Conservation (phyloP, 345 rosid genomes). For the Aurinia saxatilis region DNA sequence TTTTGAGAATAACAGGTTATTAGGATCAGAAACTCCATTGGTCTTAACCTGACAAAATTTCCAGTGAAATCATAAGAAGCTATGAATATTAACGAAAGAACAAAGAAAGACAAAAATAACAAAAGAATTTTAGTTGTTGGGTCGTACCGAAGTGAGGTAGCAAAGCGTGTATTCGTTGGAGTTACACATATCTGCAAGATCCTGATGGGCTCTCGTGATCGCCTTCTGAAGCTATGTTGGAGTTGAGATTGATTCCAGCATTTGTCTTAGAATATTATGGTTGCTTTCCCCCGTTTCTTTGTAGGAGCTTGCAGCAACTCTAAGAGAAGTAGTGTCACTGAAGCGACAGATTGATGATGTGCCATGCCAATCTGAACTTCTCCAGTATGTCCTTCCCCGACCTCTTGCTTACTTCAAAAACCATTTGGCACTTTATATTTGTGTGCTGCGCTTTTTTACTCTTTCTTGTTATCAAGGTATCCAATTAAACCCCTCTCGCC, state of each 20-base stretch:
- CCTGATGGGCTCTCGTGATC: conserved; percentile 78
- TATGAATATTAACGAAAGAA: too few relatives aligned
- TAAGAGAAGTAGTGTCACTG: conserved; percentile 44
- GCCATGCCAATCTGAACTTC: conserved; percentile 69
- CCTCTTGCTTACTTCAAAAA: not conserved
- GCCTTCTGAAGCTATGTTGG: conserved; percentile 86
- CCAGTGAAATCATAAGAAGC: too few relatives aligned
- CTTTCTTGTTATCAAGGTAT: conserved; percentile 1
- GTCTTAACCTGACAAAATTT: too few relatives aligned
- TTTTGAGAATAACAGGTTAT: too few relatives aligned
- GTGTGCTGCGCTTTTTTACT: not conserved
- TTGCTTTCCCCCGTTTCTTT: not conserved
- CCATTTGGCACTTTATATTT: not conserved
- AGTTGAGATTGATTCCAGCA: too few relatives aligned
- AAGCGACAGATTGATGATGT: conserved; percentile 61
- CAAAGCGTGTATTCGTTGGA: conserved; percentile 86
- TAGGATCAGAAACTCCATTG: too few relatives aligned
- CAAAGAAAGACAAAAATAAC: too few relatives aligned
- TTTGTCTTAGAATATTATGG: not conserved
- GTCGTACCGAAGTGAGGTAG: too few relatives aligned
- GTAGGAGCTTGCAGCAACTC: conserved; percentile 65
- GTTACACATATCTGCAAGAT: conserved; percentile 82
- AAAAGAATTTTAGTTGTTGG: too few relatives aligned
- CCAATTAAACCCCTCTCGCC: not conserved
- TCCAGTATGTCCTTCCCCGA: conserved; percentile 49